Conservation (phyloP, 768 basidiomycete genomes). For the Boletus rubroflammeus region DNA sequence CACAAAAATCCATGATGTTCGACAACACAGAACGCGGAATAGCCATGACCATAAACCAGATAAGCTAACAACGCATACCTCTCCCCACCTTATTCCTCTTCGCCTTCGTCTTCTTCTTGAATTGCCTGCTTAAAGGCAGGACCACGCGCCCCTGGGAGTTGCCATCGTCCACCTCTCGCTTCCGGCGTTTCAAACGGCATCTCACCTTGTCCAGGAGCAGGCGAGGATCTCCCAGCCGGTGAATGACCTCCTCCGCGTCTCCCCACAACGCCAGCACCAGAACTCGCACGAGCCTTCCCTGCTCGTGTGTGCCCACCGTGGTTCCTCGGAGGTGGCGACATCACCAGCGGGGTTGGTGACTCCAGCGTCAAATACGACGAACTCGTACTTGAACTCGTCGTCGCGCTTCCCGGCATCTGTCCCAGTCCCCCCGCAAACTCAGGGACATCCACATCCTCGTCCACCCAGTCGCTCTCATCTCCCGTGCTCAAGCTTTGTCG, state of each 20-base stretch:
- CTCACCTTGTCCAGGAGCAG: conserved; percentile 49
- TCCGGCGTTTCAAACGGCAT: conserved; percentile 45
- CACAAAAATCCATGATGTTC: conserved; percentile 10
- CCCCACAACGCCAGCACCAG: conserved; percentile 27
- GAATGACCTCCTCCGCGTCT: conserved; percentile 54
- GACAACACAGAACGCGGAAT: conserved; percentile 10
- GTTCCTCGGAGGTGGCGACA: conserved; percentile 49
- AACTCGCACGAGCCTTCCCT: conserved; percentile 27
- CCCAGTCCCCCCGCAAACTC: conserved; percentile 78
- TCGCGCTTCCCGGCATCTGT: conserved; percentile 40
- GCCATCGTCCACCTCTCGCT: conserved; percentile 55
- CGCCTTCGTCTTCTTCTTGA: conserved; percentile 84
- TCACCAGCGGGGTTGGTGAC: conserved; percentile 38
- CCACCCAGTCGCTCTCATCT: conserved; percentile 87
- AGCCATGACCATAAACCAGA: conserved; percentile 6
- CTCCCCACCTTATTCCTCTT: conserved; percentile 50
- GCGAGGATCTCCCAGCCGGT: conserved; percentile 56
- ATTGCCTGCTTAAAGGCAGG: conserved; percentile 69
- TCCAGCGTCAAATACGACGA: conserved; percentile 31
- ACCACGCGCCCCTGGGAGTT: conserved; percentile 66
- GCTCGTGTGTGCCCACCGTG: conserved; percentile 39
- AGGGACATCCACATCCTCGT: conserved; percentile 74
- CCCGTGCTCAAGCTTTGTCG: conserved; percentile 55
- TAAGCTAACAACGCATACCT: conserved; percentile 4
- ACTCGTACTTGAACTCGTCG: conserved; percentile 24